A percentile compares a stretch with the other conserved stretches of the same genome.
These are phyloP conservation scores for Ascochyta fabae DNA, from an alignment of 2,329 filamentous ascomycete species.

Conservation along the genomic window DNA sequence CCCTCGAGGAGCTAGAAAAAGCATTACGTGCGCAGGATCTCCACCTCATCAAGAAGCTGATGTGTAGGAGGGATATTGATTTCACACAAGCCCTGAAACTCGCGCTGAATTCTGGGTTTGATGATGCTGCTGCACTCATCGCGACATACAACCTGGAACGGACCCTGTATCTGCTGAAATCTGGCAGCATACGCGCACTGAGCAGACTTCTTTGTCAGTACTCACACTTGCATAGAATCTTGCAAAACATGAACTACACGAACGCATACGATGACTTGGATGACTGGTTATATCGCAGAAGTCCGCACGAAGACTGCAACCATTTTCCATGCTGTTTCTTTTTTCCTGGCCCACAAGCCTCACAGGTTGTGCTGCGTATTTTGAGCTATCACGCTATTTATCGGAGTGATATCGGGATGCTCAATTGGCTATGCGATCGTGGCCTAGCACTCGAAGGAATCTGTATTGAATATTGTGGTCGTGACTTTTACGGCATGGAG, in stretches of 20 bases:
- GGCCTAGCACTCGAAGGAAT: not conserved
- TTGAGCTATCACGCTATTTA: slow-evolving; percentile 6
- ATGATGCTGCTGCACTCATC: not conserved
- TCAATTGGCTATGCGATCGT: not conserved
- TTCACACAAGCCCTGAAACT: too few species aligned
- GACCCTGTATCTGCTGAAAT: not conserved
- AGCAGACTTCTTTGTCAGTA: not conserved
- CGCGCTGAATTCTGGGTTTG: too few species aligned
- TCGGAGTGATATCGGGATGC: not conserved
- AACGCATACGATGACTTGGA: not conserved
- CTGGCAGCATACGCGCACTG: not conserved
- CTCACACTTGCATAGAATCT: not conserved
- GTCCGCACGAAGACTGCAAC: not conserved
- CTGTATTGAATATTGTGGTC: too few species aligned
- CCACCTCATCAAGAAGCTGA: too few species aligned
- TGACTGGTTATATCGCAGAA: not conserved
- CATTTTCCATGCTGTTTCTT: not conserved
- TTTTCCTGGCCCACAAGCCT: not conserved
- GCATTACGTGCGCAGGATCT: too few species aligned
- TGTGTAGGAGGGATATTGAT: too few species aligned
- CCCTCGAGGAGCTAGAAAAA: too few species aligned
- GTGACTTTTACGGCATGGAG: not conserved
- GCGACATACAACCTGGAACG: not conserved
- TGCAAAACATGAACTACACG: not conserved
- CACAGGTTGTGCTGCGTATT: not conserved